Percentiles rank a stretch among this genome's conserved stretches.
Conservation (phyloP, 331 rosid species). For the Telfairia occidentalis region DNA sequence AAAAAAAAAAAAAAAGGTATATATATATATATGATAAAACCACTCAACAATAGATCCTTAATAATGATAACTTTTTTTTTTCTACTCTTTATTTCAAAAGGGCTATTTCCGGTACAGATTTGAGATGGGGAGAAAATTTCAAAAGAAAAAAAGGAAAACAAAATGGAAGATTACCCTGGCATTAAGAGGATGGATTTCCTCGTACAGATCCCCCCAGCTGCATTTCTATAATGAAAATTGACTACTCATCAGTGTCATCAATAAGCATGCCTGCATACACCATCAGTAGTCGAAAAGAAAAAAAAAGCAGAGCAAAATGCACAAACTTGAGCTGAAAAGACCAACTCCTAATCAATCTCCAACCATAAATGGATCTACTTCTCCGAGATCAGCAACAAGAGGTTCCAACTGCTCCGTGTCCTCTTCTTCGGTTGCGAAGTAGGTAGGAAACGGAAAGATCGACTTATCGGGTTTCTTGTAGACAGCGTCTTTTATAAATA, state of each 20-base stretch:
- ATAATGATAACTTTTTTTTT: neutral
- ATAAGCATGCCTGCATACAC: neutral
- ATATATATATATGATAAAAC: neutral
- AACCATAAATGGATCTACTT: conserved; percentile 75
- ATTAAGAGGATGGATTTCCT: conserved; percentile 3
- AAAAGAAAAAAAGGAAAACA: neutral
- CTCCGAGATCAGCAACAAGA: conserved; percentile 79
- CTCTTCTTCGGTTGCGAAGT: conserved; percentile 56
- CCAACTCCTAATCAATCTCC: conserved; percentile 35
- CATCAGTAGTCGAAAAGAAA: neutral
- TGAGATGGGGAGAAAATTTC: neutral
- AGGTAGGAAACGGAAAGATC: conserved; percentile 83
- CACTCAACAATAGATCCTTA: neutral
- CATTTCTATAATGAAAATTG: neutral
- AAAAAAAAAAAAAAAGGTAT: neutral
- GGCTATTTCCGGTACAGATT: neutral
- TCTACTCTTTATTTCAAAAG: neutral
- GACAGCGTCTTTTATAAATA: conserved; percentile 75
- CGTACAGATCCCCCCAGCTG: neutral
- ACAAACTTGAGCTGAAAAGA: neutral
- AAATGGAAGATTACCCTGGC: neutral
- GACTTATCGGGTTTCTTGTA: conserved; percentile 58
- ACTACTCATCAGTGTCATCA: neutral
- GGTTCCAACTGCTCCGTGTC: conserved; percentile 45
- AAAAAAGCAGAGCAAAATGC: neutral